Evolutionary conservation across 495 filamentous ascomycete genomes (phyloP), one percentile per base, ranked within the genome.

Genomic region (Sporormia fimetaria): DNA sequence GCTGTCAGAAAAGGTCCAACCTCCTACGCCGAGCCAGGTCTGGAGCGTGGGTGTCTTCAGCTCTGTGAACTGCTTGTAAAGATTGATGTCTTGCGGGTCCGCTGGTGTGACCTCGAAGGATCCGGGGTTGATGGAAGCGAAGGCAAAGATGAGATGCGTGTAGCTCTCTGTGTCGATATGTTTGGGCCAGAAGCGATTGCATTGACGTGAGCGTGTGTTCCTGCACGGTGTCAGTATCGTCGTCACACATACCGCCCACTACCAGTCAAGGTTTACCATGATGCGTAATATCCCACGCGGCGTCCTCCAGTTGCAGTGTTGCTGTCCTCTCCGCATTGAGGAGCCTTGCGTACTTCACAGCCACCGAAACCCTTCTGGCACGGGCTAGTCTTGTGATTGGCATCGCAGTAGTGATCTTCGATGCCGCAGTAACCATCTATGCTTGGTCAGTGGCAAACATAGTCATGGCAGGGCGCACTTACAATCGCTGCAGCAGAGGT

Each of bases 81-180:
- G n/a, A 21, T 22, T 12, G 22, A 40, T 21, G 42, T 64, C 54
- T 3, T 27, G 25, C 14, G 14, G 11, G 15, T 58, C 34, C 6
- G 39, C 21, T n/a, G 60, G 51, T 2, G 47, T 27, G 12, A 67
- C 31, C 18, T 57, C 28, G 32, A 57, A 69, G 0, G 51, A 62
- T 0, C 35, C 40, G 0, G 61, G 57, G 46, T 69, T 53, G 35
- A 73, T 57, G 17, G 37, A 41, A 0, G 59, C 60, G 47, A 71
- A 74, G 0, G 69, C 64, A 29, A 59, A 66, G 50, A 62, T 60
- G 6, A 74, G 42, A 47, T 74, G 67, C 3, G 66, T 70, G 42
- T 59, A 39, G 5, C 52, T 51, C 0, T 17, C 26, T 1, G 50
- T 59, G 10, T 57, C 48, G 32, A 66, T 53, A n/a, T 60, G 45